Percentiles rank a stretch among this genome's conserved stretches.
These are phyloP conservation scores for Baudoinia panamericana DNA, from an alignment of 495 filamentous ascomycete genomes.

Conservation along the genomic window DNA sequence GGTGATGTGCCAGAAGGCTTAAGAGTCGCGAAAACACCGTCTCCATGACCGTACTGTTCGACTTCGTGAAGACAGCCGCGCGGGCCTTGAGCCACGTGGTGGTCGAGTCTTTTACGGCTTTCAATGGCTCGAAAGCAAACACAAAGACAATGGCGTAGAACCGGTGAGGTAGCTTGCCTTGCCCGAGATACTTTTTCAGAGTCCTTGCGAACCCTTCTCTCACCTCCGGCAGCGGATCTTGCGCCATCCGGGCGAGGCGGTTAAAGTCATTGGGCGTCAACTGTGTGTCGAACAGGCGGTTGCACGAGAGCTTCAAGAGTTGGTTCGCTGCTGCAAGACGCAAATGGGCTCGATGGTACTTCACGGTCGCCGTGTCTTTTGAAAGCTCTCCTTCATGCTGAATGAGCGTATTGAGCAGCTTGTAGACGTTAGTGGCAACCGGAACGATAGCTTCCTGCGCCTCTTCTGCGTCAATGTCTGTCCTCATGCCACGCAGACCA, in stretches of 20 bases:
- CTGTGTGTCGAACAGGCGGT: constrained; percentile 56
- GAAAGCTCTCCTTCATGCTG: constrained; percentile 63
- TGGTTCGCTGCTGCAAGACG: constrained; percentile 71
- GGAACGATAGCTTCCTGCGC: constrained; percentile 46
- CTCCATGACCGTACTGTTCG: constrained; percentile 57
- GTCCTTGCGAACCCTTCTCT: constrained; percentile 65
- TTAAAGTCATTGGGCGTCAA: constrained; percentile 65
- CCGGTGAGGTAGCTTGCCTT: constrained; percentile 46
- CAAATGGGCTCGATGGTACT: constrained; percentile 67
- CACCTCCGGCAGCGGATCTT: constrained; percentile 62
- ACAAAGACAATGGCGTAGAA: constrained; percentile 85
- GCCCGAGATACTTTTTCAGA: constrained; percentile 72
- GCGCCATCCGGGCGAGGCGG: constrained; percentile 59
- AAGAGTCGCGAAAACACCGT: constrained; percentile 71
- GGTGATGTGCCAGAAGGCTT: constrained; percentile 84
- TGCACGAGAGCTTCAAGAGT: constrained; percentile 70
- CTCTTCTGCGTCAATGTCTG: constrained; percentile 27
- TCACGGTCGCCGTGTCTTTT: constrained; percentile 54
- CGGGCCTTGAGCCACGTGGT: constrained; percentile 84
- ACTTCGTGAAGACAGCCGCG: constrained; percentile 36
- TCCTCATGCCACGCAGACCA: constrained; percentile 52
- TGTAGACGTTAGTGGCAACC: constrained; percentile 55
- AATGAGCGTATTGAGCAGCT: constrained; percentile 62
- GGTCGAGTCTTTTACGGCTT: constrained; percentile 52
- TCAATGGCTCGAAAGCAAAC: constrained; percentile 73